phyloP scores from a whole-genome alignment of 2,329 filamentous ascomycete species.

The Trichoderma brevicompactum region DNA sequence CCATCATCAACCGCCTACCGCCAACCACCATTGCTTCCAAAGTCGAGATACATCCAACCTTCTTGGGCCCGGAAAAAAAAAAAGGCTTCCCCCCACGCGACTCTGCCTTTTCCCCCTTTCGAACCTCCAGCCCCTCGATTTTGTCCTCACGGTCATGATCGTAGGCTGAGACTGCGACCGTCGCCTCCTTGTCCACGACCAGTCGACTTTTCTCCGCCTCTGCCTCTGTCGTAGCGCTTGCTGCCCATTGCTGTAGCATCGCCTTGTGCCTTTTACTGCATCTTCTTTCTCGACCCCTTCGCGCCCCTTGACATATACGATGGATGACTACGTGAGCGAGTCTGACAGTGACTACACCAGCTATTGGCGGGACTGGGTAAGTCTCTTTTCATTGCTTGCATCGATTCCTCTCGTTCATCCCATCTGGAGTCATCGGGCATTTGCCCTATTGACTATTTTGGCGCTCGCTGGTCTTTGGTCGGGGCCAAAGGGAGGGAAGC shows the following conservation, averaged over 20 bases:
- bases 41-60: constrained; percentile 18
- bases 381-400: constrained; percentile 44
- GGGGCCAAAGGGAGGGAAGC: not conserved
- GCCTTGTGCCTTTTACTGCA: constrained; percentile 27
- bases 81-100: not conserved
- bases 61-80: not conserved
- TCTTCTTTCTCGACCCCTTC: not conserved
- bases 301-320: constrained; percentile 47
- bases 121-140: not conserved
- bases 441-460: not conserved
- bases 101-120: not conserved
- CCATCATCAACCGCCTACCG: constrained; percentile 7
- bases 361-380: constrained; percentile 99
- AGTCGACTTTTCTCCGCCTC: not conserved
- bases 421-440: not conserved
- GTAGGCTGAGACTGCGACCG: not conserved
- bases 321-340: constrained; percentile 98
- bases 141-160: constrained; percentile 1
- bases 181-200: not conserved
- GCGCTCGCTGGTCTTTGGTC: not conserved
- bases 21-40: constrained; percentile 8
- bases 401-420: not conserved
- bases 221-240: not conserved
- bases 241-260: constrained; percentile 33
- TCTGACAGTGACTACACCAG: constrained; percentile 99